Evolutionary conservation across 1,284 basidiomycete species (phyloP).

Genomic region (Leucoagaricus sp.): DNA sequence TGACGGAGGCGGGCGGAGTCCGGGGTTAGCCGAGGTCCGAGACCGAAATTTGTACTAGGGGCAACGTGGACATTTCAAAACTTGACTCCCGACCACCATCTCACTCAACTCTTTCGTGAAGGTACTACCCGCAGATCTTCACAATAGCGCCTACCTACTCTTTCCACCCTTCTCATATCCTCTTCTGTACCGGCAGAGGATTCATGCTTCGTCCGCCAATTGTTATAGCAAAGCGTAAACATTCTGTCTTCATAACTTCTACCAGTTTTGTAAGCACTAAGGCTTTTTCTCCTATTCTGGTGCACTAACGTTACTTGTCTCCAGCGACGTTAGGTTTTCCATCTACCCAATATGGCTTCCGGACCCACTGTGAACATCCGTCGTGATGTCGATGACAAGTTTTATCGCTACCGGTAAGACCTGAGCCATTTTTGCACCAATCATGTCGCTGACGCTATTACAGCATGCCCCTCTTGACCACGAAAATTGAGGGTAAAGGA

Average conservation of each 20-base stretch:
- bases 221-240: slow-evolving; percentile 66
- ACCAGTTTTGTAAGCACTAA: slow-evolving; percentile 54
- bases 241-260: slow-evolving; percentile 55
- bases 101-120: slow-evolving; percentile 33
- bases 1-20: neutral
- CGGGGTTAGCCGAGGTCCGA: slow-evolving; percentile 10
- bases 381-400: slow-evolving; percentile 96
- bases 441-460: slow-evolving; percentile 9
- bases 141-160: slow-evolving; percentile 66
- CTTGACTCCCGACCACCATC: slow-evolving; percentile 14
- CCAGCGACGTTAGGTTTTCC: slow-evolving; percentile 53
- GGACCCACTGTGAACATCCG: slow-evolving; percentile 89
- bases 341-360: slow-evolving; percentile 80
- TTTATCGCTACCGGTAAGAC: slow-evolving; percentile 82
- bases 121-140: slow-evolving; percentile 36
- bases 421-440: neutral
- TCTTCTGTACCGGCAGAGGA: slow-evolving; percentile 80
- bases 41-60: slow-evolving; percentile 8
- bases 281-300: neutral
- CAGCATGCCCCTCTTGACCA: slow-evolving; percentile 93
- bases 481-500: slow-evolving; percentile 98
- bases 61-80: slow-evolving; percentile 16
- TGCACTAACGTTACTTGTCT: neutral
- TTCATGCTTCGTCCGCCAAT: slow-evolving; percentile 90
- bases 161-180: slow-evolving; percentile 33